These are phyloP conservation scores for Blastobotrys arbuscula DNA, from an alignment of 1,139 yeast species.

Conservation along the genomic window DNA sequence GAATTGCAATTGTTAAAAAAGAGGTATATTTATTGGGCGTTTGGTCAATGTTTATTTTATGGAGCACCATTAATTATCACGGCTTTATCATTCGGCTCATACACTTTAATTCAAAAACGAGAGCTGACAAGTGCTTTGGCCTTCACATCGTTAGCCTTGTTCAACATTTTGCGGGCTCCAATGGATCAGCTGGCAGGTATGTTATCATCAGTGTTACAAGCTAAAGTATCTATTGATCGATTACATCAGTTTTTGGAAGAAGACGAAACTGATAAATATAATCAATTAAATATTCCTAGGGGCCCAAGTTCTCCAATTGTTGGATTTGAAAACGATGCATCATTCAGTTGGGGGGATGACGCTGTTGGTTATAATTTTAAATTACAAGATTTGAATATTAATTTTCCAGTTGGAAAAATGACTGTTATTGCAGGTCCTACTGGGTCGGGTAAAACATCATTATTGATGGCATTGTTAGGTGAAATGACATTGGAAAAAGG, in stretches of 20 bases:
- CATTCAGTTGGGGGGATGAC: slow-evolving; percentile 65
- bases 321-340: slow-evolving; percentile 79
- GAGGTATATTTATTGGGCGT: slow-evolving; percentile 64
- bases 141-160: slow-evolving; percentile 81
- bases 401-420: slow-evolving; percentile 66
- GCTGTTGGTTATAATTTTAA: slow-evolving; percentile 48
- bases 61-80: slow-evolving; percentile 79
- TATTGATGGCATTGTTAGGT: slow-evolving; percentile 83
- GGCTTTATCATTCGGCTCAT: slow-evolving; percentile 71
- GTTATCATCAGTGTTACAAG: slow-evolving; percentile 77
- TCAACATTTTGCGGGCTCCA: slow-evolving; percentile 77
- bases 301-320: slow-evolving; percentile 58
- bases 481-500: slow-evolving; percentile 81
- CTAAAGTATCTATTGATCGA: slow-evolving; percentile 86
- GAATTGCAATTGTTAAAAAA: slow-evolving; percentile 57
- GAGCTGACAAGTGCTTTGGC: slow-evolving; percentile 85
- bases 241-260: slow-evolving; percentile 72
- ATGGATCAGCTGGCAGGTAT: slow-evolving; percentile 84
- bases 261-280: slow-evolving; percentile 76
- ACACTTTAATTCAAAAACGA: slow-evolving; percentile 62
- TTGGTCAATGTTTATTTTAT: slow-evolving; percentile 64
- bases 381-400: slow-evolving; percentile 63
- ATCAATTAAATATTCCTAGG: slow-evolving; percentile 54
- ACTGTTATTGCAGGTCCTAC: slow-evolving; percentile 90
- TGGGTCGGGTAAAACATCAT: slow-evolving; percentile 90